These are phyloP conservation scores for Dendrocalamus latiflorus DNA, from an alignment of 202 grass and related monocot species.

Conservation along the genomic window DNA sequence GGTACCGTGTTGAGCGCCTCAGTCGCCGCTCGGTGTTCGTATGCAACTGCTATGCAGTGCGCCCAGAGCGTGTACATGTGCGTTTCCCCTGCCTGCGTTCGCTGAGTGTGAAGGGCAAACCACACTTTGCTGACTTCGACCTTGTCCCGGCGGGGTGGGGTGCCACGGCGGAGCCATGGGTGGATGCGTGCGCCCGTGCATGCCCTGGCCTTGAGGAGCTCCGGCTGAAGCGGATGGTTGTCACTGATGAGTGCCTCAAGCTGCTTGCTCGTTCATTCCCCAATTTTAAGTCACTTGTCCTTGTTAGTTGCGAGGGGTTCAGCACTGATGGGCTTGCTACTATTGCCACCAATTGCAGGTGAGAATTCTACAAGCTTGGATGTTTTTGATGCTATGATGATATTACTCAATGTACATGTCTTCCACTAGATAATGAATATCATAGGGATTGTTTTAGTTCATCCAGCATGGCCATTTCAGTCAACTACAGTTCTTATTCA, in stretches of 20 bases:
- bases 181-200: conserved; percentile 3
- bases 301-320: conserved; percentile 60
- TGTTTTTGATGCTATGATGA: background rate
- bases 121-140: conserved; percentile 50
- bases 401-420: background rate
- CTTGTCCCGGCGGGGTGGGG: conserved; percentile 51
- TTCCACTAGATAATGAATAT: background rate
- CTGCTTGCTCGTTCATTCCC: conserved; percentile 43
- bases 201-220: conserved; percentile 59
- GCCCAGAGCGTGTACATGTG: conserved; percentile 19
- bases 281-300: conserved; percentile 66
- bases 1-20: conserved; percentile 42
- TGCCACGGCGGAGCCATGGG: conserved; percentile 42
- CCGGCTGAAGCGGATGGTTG: conserved; percentile 66
- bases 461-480: background rate
- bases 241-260: conserved; percentile 56
- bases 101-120: conserved; percentile 60
- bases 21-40: conserved; percentile 44
- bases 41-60: conserved; percentile 50
- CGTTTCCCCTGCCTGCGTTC: conserved; percentile 45
- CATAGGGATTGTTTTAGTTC: background rate
- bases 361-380: conserved; percentile 14
- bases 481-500: background rate
- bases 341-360: conserved; percentile 61
- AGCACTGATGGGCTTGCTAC: conserved; percentile 56